Evolutionary conservation across 2,329 filamentous ascomycete genomes (phyloP), one percentile per base, ranked within the genome.

Genomic region (Botrytis byssoidea): DNA sequence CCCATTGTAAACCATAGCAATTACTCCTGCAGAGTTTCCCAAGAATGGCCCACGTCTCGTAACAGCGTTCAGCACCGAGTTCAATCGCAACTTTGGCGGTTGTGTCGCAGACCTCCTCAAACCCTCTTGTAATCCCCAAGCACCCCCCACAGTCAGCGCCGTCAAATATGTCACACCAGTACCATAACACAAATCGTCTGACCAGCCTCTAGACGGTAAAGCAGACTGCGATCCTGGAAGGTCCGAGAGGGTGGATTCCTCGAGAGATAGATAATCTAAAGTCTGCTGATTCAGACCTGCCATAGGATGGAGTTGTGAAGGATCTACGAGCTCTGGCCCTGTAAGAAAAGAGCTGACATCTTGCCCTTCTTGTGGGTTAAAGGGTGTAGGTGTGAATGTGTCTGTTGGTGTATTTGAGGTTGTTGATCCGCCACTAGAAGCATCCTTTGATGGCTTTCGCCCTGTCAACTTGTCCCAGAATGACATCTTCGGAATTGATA

Each of bases 101-200:
- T 91, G 89, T 73, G 85, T 88, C 75, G 89, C 89, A n/a, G 91
- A 92, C 83, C 92, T 91, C 81, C 91, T 90, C 79, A 98, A 85
- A 18, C 96, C 96, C 84, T 99, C 96, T 77, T 93, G 91, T 78
- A 99, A 83, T 75, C 96, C 96, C 95, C 95, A 98, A 73, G 90
- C 91, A 78, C 96, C 96, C 83, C 96, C 96, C 77, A 97, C 82
- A 59, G 92, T 88, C 79, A 99, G 86, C 10, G 93, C 96, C n/a
- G 93, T 86, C 75, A 99, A 87, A 82, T 99, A 99, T 81, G 94
- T 97, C 76, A 95, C 91, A 79, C 96, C 96, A 35, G 96, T 97
- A 81, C 97, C 96, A 83, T 99, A 99, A 85, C 96, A 98, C 74
- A 99, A 89, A 83, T 99, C 96, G 82, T 99, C 96, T 75, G 95